A percentile compares a stretch with the other conserved stretches of the same genome.
Conservation (phyloP, 805 yeast species). For the Candida mattraensis region DNA sequence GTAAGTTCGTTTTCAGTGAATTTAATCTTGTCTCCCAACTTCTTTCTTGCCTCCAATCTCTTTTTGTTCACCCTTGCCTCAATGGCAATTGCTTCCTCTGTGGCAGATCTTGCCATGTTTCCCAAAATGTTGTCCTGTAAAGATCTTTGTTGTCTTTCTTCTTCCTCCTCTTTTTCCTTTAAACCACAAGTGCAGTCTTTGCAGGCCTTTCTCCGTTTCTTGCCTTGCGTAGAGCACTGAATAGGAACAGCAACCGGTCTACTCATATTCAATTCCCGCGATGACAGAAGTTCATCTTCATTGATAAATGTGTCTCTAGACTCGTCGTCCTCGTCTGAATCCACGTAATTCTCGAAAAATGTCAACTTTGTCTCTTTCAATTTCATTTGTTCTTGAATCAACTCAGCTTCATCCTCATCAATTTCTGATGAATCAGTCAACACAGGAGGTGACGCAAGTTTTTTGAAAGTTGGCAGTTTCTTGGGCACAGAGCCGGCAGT, state of each 20-base stretch:
- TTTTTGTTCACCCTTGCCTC: constrained; percentile 45
- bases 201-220: constrained; percentile 87
- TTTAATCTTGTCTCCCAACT: constrained; percentile 19
- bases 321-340: constrained; percentile 24
- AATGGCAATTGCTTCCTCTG: constrained; percentile 51
- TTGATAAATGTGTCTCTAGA: constrained; percentile 48
- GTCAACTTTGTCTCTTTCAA: constrained; percentile 48
- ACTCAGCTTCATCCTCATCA: constrained; percentile 37
- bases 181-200: constrained; percentile 98
- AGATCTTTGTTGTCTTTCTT: constrained; percentile 44
- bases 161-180: constrained; percentile 79
- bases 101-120: constrained; percentile 50
- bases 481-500: constrained; percentile 4
- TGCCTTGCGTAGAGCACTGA: constrained; percentile 48
- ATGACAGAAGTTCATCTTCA: constrained; percentile 51
- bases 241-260: constrained; percentile 53
- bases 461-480: constrained; percentile 33
- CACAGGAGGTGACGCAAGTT: constrained; percentile 34
- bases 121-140: constrained; percentile 47
- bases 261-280: constrained; percentile 30
- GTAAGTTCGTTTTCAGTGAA: constrained; percentile 70
- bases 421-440: constrained; percentile 48
- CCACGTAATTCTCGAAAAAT: constrained; percentile 59
- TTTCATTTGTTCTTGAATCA: constrained; percentile 42
- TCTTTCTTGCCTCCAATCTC: constrained; percentile 21